Evolutionary conservation across 2,329 filamentous ascomycete species (phyloP).

Genomic region (Magnaporthiopsis incrustans): DNA sequence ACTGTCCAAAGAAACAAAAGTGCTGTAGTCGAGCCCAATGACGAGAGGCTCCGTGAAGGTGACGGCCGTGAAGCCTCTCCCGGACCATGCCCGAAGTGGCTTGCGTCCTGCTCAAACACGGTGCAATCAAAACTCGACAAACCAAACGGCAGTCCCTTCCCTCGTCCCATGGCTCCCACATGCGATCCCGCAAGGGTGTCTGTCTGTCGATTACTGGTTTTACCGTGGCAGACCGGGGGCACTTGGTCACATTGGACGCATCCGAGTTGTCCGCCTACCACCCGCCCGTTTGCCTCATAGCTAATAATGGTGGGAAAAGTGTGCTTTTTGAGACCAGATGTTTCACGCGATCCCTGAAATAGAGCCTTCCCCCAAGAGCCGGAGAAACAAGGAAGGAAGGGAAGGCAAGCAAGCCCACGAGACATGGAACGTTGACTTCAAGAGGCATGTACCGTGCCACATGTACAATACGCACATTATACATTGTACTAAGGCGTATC

Average conservation of each 20-base stretch:
- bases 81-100: not conserved
- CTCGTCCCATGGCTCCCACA: not conserved
- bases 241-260: not conserved
- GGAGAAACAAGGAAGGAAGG: not conserved
- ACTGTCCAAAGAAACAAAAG: too few species aligned
- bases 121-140: not conserved
- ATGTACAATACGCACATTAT: not conserved
- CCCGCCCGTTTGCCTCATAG: not conserved
- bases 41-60: not conserved
- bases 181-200: not conserved
- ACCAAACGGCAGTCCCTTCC: not conserved
- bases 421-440: not conserved
- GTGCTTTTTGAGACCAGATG: not conserved
- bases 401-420: not conserved
- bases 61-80: not conserved
- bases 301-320: not conserved
- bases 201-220: not conserved
- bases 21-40: not conserved
- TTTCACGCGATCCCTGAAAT: not conserved
- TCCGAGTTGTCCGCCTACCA: not conserved
- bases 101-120: not conserved
- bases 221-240: not conserved
- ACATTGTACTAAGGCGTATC: not conserved
- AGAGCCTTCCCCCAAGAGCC: not conserved
- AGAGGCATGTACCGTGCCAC: not conserved